A percentile compares a stretch with the other conserved stretches of the same genome.
Evolutionary conservation across 371 early-diverging fungal species (phyloP).

Genomic region (Circinella minor): DNA sequence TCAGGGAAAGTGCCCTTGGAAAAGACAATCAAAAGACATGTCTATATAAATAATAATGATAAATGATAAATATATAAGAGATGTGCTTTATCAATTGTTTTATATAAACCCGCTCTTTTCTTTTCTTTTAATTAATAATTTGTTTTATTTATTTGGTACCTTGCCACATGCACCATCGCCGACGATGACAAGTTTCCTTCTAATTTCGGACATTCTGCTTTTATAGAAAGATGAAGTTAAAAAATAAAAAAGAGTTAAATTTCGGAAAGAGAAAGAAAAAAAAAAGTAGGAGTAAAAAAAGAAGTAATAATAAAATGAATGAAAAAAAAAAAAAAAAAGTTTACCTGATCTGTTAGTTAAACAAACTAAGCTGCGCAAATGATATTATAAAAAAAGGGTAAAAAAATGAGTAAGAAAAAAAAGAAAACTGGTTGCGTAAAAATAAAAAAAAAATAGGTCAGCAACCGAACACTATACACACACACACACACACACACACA

Average conservation of each 20-base stretch:
- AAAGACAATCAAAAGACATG: constrained; percentile 94
- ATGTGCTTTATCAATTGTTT: neutral
- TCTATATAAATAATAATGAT: constrained; percentile 35
- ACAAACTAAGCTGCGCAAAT: constrained; percentile 10
- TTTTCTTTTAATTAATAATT: neutral
- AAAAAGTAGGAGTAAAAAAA: neutral
- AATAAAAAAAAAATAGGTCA: constrained; percentile 1
- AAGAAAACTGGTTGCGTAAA: neutral
- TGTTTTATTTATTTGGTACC: neutral
- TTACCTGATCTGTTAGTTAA: constrained; percentile 8
- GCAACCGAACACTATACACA: neutral
- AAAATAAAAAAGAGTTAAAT: neutral
- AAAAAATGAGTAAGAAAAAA: neutral
- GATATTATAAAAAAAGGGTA: neutral
- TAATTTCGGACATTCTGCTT: constrained; percentile 77
- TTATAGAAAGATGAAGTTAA: neutral
- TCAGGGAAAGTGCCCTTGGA: constrained; percentile 93
- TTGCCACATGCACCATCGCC: constrained; percentile 99
- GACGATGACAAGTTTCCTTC: constrained; percentile 95
- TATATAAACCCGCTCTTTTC: neutral
- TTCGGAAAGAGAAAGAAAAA: neutral
- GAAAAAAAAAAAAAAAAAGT: neutral
- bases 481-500: neutral
- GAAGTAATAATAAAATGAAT: neutral
- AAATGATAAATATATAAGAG: neutral